These are phyloP conservation scores for Sanghuangporus sanghuang DNA, from an alignment of 1,284 basidiomycete species.

Conservation along the genomic window DNA sequence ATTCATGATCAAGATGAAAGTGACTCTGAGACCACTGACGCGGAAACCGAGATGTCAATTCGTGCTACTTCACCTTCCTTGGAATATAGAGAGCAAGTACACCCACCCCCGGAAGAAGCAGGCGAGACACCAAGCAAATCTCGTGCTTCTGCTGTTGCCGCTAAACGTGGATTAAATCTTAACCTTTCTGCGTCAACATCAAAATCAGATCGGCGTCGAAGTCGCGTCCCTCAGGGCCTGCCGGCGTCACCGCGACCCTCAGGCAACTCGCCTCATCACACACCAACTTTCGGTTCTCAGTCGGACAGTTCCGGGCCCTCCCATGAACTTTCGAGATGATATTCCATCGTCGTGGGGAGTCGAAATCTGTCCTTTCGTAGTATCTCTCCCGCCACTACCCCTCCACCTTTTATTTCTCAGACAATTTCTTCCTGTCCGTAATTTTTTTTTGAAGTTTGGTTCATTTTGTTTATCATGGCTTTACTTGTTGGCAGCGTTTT, in stretches of 20 bases:
- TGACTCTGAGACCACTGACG: constrained; percentile 44
- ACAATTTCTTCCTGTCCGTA: neutral
- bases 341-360: neutral
- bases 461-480: neutral
- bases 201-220: constrained; percentile 47
- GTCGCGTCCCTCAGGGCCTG: constrained; percentile 51
- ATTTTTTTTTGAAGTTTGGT: neutral
- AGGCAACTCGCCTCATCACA: constrained; percentile 27
- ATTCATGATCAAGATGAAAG: constrained; percentile 63
- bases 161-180: constrained; percentile 61
- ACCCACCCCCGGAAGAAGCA: constrained; percentile 28
- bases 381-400: neutral
- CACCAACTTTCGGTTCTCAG: constrained; percentile 13
- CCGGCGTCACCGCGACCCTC: constrained; percentile 55
- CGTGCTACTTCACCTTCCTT: constrained; percentile 35
- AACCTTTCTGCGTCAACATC: constrained; percentile 38
- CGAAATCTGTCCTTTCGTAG: neutral
- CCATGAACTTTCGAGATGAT: constrained; percentile 11
- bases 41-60: constrained; percentile 38
- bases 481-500: constrained; percentile 5
- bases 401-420: neutral
- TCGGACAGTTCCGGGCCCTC: constrained; percentile 9
- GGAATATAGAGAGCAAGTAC: constrained; percentile 24
- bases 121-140: constrained; percentile 36
- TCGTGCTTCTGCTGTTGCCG: constrained; percentile 56